A percentile compares a stretch with the other conserved stretches of the same genome.
phyloP scores from a whole-genome alignment of 2,329 filamentous ascomycete species.

The Fusarium anguioides region DNA sequence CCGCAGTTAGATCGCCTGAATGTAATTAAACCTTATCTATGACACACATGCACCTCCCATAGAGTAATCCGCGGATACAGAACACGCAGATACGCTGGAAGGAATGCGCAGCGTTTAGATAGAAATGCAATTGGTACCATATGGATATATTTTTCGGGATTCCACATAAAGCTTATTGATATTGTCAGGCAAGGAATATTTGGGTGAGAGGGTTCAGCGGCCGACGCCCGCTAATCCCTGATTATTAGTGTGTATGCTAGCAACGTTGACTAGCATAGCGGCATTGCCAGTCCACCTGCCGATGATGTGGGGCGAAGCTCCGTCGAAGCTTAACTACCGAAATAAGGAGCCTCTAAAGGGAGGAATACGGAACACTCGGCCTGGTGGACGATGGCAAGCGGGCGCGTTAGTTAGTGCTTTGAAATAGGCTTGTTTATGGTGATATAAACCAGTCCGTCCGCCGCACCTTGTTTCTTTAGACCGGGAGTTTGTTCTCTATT shows the following conservation, averaged over 20 bases:
- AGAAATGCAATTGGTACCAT: too few species aligned
- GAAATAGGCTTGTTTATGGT: not conserved
- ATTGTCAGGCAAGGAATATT: too few species aligned
- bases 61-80: not conserved
- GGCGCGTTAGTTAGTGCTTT: not conserved
- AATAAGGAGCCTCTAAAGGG: not conserved
- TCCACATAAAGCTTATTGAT: too few species aligned
- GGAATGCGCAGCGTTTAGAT: too few species aligned
- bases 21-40: not conserved
- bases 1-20: not conserved
- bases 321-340: not conserved
- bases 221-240: too few species aligned
- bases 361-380: not conserved
- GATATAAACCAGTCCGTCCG: not conserved
- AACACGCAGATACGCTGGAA: not conserved
- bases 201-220: too few species aligned
- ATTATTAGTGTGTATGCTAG: not conserved
- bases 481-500: not conserved
- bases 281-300: not conserved
- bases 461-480: too few species aligned
- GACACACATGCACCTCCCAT: not conserved
- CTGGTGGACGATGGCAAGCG: not conserved
- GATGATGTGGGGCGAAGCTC: not conserved
- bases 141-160: too few species aligned
- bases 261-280: too few species aligned